Conservation (phyloP, 164 flowering plant genomes). For the Taxillus chinensis region DNA sequence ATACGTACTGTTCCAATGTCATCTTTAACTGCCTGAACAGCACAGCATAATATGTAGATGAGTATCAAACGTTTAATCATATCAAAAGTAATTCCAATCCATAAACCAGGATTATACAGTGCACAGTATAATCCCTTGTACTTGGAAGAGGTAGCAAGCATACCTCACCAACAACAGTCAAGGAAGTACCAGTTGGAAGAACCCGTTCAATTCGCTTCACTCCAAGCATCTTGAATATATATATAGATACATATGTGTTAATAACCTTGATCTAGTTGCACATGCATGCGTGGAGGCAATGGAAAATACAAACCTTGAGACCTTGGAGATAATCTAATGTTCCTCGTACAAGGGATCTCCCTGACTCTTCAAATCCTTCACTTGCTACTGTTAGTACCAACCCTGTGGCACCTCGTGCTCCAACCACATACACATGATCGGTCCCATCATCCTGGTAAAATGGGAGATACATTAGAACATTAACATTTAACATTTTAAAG, state of each 20-base stretch:
- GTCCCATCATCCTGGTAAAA: constrained; percentile 84
- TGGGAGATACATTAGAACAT: no score
- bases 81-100: background rate
- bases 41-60: background rate
- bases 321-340: constrained; percentile 94
- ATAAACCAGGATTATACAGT: background rate
- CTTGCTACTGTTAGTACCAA: constrained; percentile 77
- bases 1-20: constrained; percentile 80
- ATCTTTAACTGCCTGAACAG: constrained; percentile 76
- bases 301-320: constrained; percentile 56
- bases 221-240: constrained; percentile 76
- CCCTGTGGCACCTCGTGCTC: constrained; percentile 87
- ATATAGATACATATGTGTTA: background rate
- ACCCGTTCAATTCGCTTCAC: constrained; percentile 91
- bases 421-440: constrained; percentile 69
- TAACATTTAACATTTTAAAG: no score
- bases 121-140: background rate
- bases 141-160: background rate
- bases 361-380: constrained; percentile 94
- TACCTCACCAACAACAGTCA: constrained; percentile 99
- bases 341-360: constrained; percentile 85
- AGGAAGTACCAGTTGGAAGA: constrained; percentile 83
- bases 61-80: background rate
- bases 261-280: background rate
- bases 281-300: background rate